phyloP scores from a whole-genome alignment of 192 early-diverging fungal genomes.

The Entomortierella parvispora region DNA sequence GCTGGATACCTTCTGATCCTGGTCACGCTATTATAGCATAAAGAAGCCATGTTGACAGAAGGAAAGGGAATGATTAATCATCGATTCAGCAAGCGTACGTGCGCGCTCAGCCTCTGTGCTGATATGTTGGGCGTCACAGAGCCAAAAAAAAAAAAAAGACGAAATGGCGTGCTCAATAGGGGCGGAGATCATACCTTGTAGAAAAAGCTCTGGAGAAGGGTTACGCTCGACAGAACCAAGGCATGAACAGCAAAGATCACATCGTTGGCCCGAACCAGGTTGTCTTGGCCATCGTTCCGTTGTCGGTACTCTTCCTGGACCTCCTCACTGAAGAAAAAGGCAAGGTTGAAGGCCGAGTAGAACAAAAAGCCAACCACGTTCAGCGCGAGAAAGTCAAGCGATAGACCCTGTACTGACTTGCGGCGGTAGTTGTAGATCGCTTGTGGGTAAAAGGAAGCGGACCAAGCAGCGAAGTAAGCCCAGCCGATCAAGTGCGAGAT shows the following conservation, averaged over 20 bases:
- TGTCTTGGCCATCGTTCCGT: constrained; percentile 70
- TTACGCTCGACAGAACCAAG: constrained; percentile 64
- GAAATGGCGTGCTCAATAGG: neutral
- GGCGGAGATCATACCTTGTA: constrained; percentile 65
- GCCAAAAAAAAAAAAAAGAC: neutral
- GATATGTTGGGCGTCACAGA: neutral
- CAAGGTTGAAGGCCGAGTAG: constrained; percentile 82
- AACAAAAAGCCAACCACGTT: constrained; percentile 87
- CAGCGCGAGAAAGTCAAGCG: constrained; percentile 87
- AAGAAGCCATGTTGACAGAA: no score
- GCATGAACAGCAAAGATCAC: constrained; percentile 90
- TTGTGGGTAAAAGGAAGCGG: constrained; percentile 88
- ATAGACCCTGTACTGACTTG: constrained; percentile 84
- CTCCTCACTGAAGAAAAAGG: constrained; percentile 69
- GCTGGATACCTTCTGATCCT: constrained; percentile 56
- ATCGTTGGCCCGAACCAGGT: constrained; percentile 83
- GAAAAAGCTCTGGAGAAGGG: constrained; percentile 67
- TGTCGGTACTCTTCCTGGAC: constrained; percentile 77
- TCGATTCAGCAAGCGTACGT: neutral
- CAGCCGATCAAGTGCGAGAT: constrained; percentile 17
- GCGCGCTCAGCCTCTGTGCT: neutral
- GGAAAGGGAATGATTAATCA: neutral
- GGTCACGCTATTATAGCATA: constrained; percentile 42
- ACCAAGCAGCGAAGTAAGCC: constrained; percentile 86
- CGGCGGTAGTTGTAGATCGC: constrained; percentile 77